Percentiles rank a stretch among this genome's conserved stretches.
Evolutionary conservation across 495 filamentous ascomycete species (phyloP).

Genomic region (Aspergillus ostianus): DNA sequence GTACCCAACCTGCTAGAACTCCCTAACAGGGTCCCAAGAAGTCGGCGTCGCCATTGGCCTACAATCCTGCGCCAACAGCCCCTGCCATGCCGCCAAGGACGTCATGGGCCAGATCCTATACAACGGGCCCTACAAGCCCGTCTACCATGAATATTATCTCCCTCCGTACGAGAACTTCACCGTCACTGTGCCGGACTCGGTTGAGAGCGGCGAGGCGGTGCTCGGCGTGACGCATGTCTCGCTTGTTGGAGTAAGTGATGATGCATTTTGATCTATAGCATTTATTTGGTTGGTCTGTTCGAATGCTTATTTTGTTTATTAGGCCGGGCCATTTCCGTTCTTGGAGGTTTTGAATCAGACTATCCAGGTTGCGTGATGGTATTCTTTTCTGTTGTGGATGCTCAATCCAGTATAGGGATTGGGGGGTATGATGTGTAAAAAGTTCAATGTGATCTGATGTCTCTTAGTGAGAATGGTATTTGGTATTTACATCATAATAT

Average conservation of each 20-base stretch:
- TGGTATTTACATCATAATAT: too few species aligned
- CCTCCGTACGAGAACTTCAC: slow-evolving; percentile 42
- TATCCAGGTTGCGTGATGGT: background rate
- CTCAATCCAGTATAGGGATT: background rate
- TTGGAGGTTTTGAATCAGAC: slow-evolving; percentile 23
- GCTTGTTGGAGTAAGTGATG: slow-evolving; percentile 37
- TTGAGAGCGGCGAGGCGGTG: slow-evolving; percentile 22
- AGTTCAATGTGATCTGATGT: slow-evolving; percentile 8
- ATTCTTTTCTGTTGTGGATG: background rate
- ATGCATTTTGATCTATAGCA: background rate
- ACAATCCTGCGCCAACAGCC: slow-evolving; percentile 19
- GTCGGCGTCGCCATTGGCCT: slow-evolving; percentile 37
- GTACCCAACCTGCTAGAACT: slow-evolving; percentile 20
- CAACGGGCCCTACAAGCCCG: slow-evolving; percentile 31
- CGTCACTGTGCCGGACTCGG: slow-evolving; percentile 24
- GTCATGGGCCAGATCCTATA: slow-evolving; percentile 32
- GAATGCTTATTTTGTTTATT: background rate
- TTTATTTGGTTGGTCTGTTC: background rate
- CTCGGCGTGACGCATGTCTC: slow-evolving; percentile 36
- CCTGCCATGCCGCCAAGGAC: slow-evolving; percentile 22
- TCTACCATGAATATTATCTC: slow-evolving; percentile 25
- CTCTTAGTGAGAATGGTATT: too few species aligned
- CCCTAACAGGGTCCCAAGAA: slow-evolving; percentile 29
- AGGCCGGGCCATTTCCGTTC: slow-evolving; percentile 21
- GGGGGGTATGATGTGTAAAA: background rate